Conservation (phyloP, 2,329 filamentous ascomycete genomes). For the Curvularia lunata region DNA sequence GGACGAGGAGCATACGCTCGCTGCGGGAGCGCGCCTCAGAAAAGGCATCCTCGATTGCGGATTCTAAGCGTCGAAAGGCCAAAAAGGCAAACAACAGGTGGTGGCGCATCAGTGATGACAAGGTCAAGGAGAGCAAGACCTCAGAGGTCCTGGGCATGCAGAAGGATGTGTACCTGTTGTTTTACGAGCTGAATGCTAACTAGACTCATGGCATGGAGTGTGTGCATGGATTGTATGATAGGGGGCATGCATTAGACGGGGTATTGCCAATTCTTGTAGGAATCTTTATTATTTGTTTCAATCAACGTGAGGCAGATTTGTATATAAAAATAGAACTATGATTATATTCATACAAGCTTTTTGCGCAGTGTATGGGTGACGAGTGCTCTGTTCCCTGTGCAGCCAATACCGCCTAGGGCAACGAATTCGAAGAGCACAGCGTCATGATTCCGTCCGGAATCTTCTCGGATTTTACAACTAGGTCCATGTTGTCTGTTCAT, state of each 20-base stretch:
- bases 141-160: slow-evolving; percentile 91
- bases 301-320: not conserved
- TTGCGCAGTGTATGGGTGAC: no score
- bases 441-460: no score
- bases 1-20: slow-evolving; percentile 37
- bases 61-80: slow-evolving; percentile 57
- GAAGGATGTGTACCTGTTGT: slow-evolving; percentile 92
- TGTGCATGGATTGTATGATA: no score
- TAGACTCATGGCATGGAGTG: not conserved
- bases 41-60: slow-evolving; percentile 54
- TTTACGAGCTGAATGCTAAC: slow-evolving; percentile 83
- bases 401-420: no score
- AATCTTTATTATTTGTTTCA: not conserved
- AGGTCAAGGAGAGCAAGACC: slow-evolving; percentile 92
- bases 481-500: no score
- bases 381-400: no score
- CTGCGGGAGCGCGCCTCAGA: slow-evolving; percentile 43
- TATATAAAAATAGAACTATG: not conserved
- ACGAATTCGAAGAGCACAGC: no score
- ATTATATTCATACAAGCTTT: no score
- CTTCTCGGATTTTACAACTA: no score
- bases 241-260: not conserved
- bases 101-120: slow-evolving; percentile 99
- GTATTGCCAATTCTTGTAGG: no score
- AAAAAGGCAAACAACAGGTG: slow-evolving; percentile 75